A percentile compares a stretch with the other conserved stretches of the same genome.
Conservation (phyloP, 2,329 filamentous ascomycete species). For the Sclerotinia borealis region DNA sequence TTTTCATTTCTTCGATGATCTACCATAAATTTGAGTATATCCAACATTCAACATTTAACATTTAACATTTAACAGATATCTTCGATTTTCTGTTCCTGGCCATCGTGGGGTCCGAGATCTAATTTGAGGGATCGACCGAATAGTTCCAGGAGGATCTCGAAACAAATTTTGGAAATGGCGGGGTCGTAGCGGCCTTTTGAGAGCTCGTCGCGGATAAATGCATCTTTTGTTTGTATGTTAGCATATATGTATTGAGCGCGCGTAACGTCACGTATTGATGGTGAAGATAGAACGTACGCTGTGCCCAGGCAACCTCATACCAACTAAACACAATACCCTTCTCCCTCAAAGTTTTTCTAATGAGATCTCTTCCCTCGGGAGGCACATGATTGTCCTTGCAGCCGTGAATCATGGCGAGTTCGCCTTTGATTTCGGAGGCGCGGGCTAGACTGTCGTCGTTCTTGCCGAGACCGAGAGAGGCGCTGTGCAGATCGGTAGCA, state of each 20-base stretch:
- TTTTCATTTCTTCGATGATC: too few relatives aligned
- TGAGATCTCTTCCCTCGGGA: constrained; percentile 72
- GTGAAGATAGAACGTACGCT: constrained; percentile 50
- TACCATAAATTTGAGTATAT: not conserved
- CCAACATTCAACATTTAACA: constrained; percentile 40
- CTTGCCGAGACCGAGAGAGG: constrained; percentile 65
- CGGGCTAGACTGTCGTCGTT: constrained; percentile 53
- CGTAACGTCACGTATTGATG: too few relatives aligned
- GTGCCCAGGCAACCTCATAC: constrained; percentile 88
- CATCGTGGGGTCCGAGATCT: constrained; percentile 67
- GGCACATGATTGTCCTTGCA: constrained; percentile 89
- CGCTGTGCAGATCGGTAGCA: constrained; percentile 81
- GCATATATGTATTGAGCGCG: not conserved
- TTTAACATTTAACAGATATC: constrained; percentile 57
- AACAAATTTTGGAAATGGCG: constrained; percentile 78
- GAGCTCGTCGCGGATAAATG: constrained; percentile 87
- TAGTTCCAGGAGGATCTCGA: constrained; percentile 81
- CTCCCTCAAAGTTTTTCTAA: constrained; percentile 74
- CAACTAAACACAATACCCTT: constrained; percentile 70
- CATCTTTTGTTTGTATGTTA: constrained; percentile 44
- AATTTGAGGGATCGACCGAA: constrained; percentile 73
- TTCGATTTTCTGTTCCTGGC: constrained; percentile 56
- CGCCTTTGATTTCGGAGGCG: constrained; percentile 64
- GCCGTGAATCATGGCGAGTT: constrained; percentile 86
- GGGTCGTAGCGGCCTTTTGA: constrained; percentile 94